Percentiles rank a stretch among this genome's conserved stretches.
These are phyloP conservation scores for Hippophae tibetana DNA, from an alignment of 306 rosid species.

Conservation along the genomic window DNA sequence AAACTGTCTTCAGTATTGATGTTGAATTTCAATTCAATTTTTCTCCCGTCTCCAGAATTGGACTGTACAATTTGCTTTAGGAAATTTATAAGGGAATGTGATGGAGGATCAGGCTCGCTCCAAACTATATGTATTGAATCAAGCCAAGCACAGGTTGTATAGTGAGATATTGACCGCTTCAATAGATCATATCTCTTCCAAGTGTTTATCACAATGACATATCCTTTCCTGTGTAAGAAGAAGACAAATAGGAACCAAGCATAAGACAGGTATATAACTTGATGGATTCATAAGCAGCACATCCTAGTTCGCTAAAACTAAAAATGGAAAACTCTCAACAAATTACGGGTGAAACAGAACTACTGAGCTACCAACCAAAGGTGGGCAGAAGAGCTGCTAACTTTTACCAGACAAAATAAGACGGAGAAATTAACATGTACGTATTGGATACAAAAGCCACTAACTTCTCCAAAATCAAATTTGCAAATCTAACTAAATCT, in stretches of 20 bases:
- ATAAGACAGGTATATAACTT: not conserved
- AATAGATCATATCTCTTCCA: conserved; percentile 96
- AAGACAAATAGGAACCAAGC: conserved; percentile 6
- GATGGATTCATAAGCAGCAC: not conserved
- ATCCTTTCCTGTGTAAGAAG: conserved; percentile 59
- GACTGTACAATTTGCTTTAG: conserved; percentile 33
- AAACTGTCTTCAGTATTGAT: conserved; percentile 76
- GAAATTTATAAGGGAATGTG: conserved; percentile 35
- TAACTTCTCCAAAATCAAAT: too few relatives aligned
- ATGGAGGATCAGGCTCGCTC: conserved; percentile 88
- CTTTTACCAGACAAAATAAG: too few relatives aligned
- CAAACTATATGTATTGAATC: conserved; percentile 76
- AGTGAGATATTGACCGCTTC: conserved; percentile 82
- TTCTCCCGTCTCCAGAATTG: conserved; percentile 37
- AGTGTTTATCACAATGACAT: conserved; percentile 81
- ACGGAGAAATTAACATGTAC: too few relatives aligned
- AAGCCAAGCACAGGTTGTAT: conserved; percentile 62
- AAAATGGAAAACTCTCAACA: too few relatives aligned
- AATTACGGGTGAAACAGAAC: too few relatives aligned
- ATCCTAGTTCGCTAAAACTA: too few relatives aligned
- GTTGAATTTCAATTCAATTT: conserved; percentile 55
- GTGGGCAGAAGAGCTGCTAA: too few relatives aligned
- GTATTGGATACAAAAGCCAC: too few relatives aligned
- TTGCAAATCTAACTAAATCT: too few relatives aligned
- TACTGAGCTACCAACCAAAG: too few relatives aligned